Base-by-base conservation (phyloP, 768 basidiomycete genomes). In the Lactarius pseudohatsudake region DNA sequence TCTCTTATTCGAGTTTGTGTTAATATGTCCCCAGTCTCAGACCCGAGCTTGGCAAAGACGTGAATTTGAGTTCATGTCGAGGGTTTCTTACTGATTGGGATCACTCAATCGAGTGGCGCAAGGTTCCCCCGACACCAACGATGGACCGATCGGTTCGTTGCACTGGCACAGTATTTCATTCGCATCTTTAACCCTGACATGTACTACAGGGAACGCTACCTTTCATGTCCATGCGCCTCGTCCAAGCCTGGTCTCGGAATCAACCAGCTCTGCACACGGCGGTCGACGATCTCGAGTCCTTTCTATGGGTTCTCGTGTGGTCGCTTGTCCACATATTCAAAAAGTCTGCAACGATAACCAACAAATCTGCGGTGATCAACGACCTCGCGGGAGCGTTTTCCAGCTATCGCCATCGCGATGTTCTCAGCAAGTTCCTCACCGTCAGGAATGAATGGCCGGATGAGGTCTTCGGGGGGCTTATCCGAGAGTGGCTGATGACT, bases 281-380 rank as follows among this genome's bases (percentile, higher is more conserved):
- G 2, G 9, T 54, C 4, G 61, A 61, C 22, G 62, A 63, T 6
- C 62, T 63, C 2, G 62, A 57, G 6, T 63, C 62, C 0, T 63
- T 57, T 6, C 13, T 47, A 0, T 63, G 41, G 56, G 1, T 57
- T 13, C 30, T 63, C 1, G 20, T 63, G 2, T 62, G 61, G 61
- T 11, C 6, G 1, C 10, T 62, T 16, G 13, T 26, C 10, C n/a
- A 56, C 2, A 43, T 56, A 9, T 45, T 53, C 18, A 38, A 38
- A 9, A 1, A 11, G 2, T 9, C 0, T 47, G 16, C 41, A 41
- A 41, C 6, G 5, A 6, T 41, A 16, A 41, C 16, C 16, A 18
- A 16, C 41, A 16, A 18, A 18, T 18, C 1, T 8, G 36, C 41
- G 0, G 4, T 2, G 5, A 18, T 41, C 41, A 18, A 41, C 16